Conservation (phyloP, 441 rosid species). For the Gossypium gossypioides region DNA sequence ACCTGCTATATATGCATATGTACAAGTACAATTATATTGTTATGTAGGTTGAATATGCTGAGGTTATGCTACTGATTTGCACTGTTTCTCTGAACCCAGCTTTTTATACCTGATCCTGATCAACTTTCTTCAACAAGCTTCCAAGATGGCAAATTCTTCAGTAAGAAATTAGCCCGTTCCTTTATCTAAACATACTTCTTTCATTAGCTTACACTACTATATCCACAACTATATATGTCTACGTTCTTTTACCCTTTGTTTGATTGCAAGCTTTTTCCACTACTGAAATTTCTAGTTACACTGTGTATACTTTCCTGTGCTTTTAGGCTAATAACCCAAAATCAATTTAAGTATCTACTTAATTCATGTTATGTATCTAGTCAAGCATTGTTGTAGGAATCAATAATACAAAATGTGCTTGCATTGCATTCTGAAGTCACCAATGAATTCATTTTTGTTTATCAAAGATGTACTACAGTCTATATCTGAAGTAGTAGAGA, state of each 20-base stretch:
- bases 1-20: not conserved
- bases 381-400: not conserved
- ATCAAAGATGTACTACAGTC: not conserved
- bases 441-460: not conserved
- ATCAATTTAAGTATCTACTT: not conserved
- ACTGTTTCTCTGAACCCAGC: not conserved
- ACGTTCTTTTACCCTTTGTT: not conserved
- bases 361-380: not conserved
- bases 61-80: not conserved
- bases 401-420: not conserved
- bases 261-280: not conserved
- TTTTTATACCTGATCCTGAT: not conserved
- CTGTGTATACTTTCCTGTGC: not conserved
- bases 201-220: not conserved
- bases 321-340: not conserved
- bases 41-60: not conserved
- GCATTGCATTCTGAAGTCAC: not conserved
- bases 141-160: conserved; percentile 7
- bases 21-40: not conserved
- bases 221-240: not conserved
- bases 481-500: not conserved
- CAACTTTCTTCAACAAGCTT: not conserved
- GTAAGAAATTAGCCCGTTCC: not conserved
- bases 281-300: not conserved
- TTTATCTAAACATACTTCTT: not conserved